Evolutionary conservation across 495 filamentous ascomycete species (phyloP).

Genomic region (Podospora bellae-mahoneyi): DNA sequence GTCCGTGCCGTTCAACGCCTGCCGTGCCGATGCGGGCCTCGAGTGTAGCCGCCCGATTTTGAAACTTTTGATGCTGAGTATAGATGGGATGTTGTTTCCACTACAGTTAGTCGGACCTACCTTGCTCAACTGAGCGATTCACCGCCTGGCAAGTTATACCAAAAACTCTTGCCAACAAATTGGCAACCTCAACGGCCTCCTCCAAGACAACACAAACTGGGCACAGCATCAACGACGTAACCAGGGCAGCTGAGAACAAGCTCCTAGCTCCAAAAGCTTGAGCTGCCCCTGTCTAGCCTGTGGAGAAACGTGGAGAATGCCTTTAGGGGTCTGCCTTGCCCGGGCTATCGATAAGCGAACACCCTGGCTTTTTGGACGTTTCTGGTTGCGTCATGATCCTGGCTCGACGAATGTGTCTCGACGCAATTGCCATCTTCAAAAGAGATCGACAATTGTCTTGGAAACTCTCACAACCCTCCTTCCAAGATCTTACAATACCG

Average conservation of each 20-base stretch:
- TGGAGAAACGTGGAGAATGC: neutral
- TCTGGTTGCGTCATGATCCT: neutral
- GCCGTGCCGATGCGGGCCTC: neutral
- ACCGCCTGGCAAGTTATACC: conserved; percentile 1
- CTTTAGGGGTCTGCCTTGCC: neutral
- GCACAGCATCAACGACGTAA: conserved; percentile 7
- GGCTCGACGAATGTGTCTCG: neutral
- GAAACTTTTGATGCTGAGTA: neutral
- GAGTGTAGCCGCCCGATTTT: neutral
- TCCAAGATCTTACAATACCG: neutral
- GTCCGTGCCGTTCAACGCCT: neutral
- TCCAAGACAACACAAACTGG: neutral
- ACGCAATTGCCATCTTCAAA: neutral
- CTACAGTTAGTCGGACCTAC: neutral
- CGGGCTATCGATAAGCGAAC: neutral
- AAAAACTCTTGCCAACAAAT: neutral
- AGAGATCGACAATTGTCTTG: neutral
- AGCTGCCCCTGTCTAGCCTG: neutral
- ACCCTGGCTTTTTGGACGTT: neutral
- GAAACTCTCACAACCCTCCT: neutral
- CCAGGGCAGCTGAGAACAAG: conserved; percentile 7
- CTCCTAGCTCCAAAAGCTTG: conserved; percentile 2
- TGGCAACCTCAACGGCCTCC: neutral
- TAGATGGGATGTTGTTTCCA: neutral
- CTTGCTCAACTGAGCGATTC: neutral